Evolutionary conservation across 805 yeast genomes (phyloP).

Genomic region (Candida incommunis): DNA sequence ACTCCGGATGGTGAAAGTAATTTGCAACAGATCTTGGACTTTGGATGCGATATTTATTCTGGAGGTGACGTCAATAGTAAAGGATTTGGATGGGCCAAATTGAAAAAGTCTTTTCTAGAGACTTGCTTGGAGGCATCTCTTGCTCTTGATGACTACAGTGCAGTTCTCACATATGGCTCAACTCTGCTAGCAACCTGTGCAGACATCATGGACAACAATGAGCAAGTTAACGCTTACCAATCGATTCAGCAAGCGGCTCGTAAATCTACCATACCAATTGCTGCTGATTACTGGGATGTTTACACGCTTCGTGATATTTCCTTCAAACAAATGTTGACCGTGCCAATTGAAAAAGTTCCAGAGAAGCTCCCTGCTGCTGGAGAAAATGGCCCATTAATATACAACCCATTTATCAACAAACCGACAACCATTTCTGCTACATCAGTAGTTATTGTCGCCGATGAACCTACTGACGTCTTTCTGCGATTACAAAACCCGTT

Average conservation of each 20-base stretch:
- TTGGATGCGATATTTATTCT: constrained; percentile 40
- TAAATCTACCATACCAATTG: constrained; percentile 6
- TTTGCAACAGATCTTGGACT: constrained; percentile 31
- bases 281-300: constrained; percentile 56
- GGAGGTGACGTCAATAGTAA: constrained; percentile 25
- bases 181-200: constrained; percentile 42
- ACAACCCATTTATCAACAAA: constrained; percentile 38
- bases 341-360: constrained; percentile 3
- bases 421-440: constrained; percentile 11
- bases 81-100: constrained; percentile 35
- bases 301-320: constrained; percentile 39
- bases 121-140: constrained; percentile 40
- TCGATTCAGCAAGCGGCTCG: constrained; percentile 20
- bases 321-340: constrained; percentile 8
- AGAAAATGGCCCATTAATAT: constrained; percentile 10
- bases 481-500: constrained; percentile 66
- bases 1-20: constrained; percentile 13
- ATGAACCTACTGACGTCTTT: constrained; percentile 46
- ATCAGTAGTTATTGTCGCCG: constrained; percentile 33
- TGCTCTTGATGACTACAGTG: constrained; percentile 31
- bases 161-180: constrained; percentile 33
- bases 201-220: constrained; percentile 39
- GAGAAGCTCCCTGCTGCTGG: constrained; percentile 2
- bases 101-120: constrained; percentile 43
- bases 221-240: constrained; percentile 33